Percentiles rank a stretch among this genome's conserved stretches.
These are phyloP conservation scores for Seiridium unicorne DNA, from an alignment of 2,329 filamentous ascomycete genomes.

Conservation along the genomic window DNA sequence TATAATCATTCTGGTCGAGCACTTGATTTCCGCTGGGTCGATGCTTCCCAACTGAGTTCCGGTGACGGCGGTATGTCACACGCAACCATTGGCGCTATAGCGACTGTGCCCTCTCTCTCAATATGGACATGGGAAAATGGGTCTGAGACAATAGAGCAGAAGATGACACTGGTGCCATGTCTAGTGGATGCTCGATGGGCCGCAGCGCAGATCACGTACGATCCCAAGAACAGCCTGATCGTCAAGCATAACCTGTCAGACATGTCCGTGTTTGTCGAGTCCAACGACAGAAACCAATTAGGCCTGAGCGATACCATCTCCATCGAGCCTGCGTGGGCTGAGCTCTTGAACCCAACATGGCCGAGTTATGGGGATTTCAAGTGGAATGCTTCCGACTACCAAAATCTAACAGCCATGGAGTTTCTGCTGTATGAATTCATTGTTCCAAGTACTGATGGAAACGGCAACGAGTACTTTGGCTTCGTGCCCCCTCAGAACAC, in stretches of 20 bases:
- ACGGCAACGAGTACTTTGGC: too few species aligned
- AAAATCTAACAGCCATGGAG: neutral
- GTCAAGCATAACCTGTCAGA: neutral
- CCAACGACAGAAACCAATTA: neutral
- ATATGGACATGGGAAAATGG: neutral
- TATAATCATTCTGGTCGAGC: too few species aligned
- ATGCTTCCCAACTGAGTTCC: too few species aligned
- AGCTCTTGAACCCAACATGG: neutral
- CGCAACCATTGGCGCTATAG: too few species aligned
- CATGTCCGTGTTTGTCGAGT: neutral
- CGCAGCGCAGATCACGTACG: neutral
- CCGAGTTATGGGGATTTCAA: neutral
- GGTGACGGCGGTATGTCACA: too few species aligned
- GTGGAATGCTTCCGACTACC: neutral
- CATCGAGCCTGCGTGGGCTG: neutral
- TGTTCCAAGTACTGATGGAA: neutral
- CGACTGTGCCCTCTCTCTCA: neutral
- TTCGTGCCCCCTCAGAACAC: too few species aligned
- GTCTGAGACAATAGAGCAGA: neutral
- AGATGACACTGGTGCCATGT: neutral
- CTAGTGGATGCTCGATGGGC: conserved; percentile 1
- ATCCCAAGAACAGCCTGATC: neutral
- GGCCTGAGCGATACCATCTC: neutral
- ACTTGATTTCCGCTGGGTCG: too few species aligned
- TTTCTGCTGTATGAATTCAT: neutral